Base-by-base conservation (phyloP, 2,329 filamentous ascomycete genomes). In the Coniochaeta pulveracea region DNA sequence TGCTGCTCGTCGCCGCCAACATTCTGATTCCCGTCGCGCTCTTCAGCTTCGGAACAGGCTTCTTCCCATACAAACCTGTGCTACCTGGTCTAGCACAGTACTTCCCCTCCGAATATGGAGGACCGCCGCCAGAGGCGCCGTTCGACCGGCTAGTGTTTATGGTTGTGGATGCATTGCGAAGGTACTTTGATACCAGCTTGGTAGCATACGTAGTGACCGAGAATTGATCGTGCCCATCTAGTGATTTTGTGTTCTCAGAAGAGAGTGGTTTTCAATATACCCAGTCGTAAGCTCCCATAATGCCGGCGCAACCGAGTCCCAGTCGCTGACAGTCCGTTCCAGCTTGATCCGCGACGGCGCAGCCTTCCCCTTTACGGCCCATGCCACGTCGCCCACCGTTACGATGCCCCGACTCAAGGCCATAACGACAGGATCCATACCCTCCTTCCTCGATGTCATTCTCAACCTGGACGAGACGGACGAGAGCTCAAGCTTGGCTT, bases 351-450 rank as follows among this genome's bases (percentile, higher is more conserved):
- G 80, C 48, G 67, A 77, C 56, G 89, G 89, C 38, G 70, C 71
- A 37, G 93, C 91, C 6, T 66, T 96, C 23, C 91, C 91, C 3
- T 98, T 93, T 54, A 98, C 91, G 19, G 89, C 89, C 21, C 82
- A 94, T 68, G 91, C 91, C 12, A 82, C 85, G n/a, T 86, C 93
- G 33, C 91, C 91, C 2, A 98, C 91, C 6, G 89, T 98, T 40
- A 98, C 91, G 12, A 96, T 98, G 91, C 91, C 91, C 26, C 79
- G 89, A 40, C 78, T 98, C 48, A 98, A 98, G 61, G 86, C 91
- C 31, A 86, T 98, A 42, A 98, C 91, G 1, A 96, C 91, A 2
- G 91, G 91, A 40, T 95, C 89, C 2, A 91, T 94, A n/a, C 91
- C 91, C 3, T 96, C 89, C 3, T 98, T 98, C 55, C 74, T 96